Evolutionary conservation across 306 rosid genomes (phyloP).

Genomic region (Cicer yamashitae): DNA sequence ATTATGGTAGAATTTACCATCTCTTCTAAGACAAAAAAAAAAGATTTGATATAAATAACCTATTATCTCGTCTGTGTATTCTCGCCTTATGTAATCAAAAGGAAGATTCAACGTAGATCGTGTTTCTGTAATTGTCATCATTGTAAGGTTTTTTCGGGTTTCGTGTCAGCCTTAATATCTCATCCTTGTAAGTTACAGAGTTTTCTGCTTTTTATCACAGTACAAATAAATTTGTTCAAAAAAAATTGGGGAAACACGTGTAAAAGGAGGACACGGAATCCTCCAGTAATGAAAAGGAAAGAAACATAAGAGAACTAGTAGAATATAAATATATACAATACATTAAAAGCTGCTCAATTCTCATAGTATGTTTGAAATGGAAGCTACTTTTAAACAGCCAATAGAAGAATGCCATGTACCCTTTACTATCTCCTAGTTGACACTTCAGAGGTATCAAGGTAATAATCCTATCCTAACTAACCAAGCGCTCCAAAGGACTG

Average conservation of each 20-base stretch:
- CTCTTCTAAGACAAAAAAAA: neutral
- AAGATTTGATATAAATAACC: conserved; percentile 1
- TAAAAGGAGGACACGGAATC: conserved; percentile 6
- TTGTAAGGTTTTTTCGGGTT: conserved; percentile 29
- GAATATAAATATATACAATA: conserved; percentile 14
- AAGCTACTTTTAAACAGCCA: neutral
- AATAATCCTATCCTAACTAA: conserved; percentile 32
- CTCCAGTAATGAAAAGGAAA: conserved; percentile 3
- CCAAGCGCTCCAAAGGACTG: neutral
- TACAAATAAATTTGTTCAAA: conserved; percentile 20
- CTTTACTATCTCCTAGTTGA: conserved; percentile 24
- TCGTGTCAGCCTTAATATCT: conserved; percentile 10
- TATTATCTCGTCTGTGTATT: conserved; percentile 22
- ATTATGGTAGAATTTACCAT: too few relatives aligned
- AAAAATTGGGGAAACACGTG: neutral
- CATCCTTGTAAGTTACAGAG: conserved; percentile 6
- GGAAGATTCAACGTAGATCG: neutral
- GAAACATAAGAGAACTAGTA: neutral
- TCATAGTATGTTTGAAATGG: conserved; percentile 13
- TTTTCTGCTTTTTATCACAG: conserved; percentile 12
- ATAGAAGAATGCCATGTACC: conserved; percentile 26
- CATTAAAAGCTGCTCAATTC: conserved; percentile 10
- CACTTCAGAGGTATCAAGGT: conserved; percentile 14
- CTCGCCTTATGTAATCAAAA: conserved; percentile 20
- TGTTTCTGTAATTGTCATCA: conserved; percentile 14